A percentile compares a stretch with the other conserved stretches of the same genome.
These are phyloP conservation scores for Spizellomyces sp. DNA, from an alignment of 192 early-diverging fungal species.

Conservation along the genomic window DNA sequence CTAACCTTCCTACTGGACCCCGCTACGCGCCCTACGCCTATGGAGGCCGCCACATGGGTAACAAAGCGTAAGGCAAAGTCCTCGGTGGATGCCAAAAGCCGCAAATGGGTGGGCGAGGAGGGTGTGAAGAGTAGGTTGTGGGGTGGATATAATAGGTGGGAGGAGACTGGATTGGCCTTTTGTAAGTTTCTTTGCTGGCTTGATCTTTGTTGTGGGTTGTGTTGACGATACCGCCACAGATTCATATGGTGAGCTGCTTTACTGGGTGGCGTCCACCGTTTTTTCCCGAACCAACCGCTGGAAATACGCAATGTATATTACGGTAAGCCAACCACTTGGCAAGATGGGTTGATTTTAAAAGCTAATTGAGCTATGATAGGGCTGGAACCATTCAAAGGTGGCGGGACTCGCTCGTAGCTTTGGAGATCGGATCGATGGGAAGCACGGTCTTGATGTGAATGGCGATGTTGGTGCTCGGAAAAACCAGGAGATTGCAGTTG, in stretches of 20 bases:
- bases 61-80: background rate
- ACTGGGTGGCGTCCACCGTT: slow-evolving; percentile 3
- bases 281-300: too few species aligned
- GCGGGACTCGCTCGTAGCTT: too few species aligned
- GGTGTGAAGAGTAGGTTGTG: background rate
- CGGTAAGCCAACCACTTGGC: too few species aligned
- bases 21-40: slow-evolving; percentile 11
- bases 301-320: too few species aligned
- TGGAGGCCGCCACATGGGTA: slow-evolving; percentile 18
- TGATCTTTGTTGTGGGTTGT: background rate
- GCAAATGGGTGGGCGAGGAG: background rate
- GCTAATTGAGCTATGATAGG: too few species aligned
- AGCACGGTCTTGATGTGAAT: too few species aligned
- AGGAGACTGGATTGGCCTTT: slow-evolving; percentile 11
- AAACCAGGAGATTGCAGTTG: too few species aligned
- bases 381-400: too few species aligned
- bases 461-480: too few species aligned
- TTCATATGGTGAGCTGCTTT: slow-evolving; percentile 25
- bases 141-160: slow-evolving; percentile 25
- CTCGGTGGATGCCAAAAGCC: background rate
- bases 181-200: slow-evolving; percentile 3
- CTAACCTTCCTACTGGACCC: slow-evolving; percentile 24
- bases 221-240: background rate
- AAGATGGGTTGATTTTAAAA: too few species aligned
- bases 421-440: too few species aligned